These are phyloP conservation scores for Alternaria brassicicola DNA, from an alignment of 2,329 filamentous ascomycete species.

Conservation along the genomic window DNA sequence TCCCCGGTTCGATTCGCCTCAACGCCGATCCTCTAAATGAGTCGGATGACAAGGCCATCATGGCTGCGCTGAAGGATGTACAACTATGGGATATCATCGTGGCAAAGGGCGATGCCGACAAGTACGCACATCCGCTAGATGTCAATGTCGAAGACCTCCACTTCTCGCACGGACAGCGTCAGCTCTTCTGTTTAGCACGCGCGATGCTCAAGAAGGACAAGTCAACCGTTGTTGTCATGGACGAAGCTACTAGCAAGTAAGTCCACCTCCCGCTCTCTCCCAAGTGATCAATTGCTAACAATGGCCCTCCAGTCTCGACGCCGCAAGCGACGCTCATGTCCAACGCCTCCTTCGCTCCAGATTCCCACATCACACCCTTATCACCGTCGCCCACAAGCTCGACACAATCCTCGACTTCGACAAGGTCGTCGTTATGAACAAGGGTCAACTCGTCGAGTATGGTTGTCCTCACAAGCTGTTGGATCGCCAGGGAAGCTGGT, in stretches of 20 bases:
- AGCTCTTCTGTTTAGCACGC: conserved; percentile 67
- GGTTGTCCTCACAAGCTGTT: conserved; percentile 39
- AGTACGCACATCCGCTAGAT: conserved; percentile 42
- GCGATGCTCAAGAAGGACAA: conserved; percentile 57
- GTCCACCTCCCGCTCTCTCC: background rate
- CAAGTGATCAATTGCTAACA: conserved; percentile 3
- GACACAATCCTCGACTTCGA: conserved; percentile 63
- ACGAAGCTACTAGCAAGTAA: conserved; percentile 46
- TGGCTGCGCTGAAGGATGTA: conserved; percentile 55
- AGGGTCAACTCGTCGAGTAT: conserved; percentile 56
- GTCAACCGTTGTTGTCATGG: conserved; percentile 37
- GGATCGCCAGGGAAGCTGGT: conserved; percentile 39
- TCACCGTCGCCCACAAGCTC: conserved; percentile 63
- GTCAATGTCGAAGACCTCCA: conserved; percentile 41
- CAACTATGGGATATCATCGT: conserved; percentile 53
- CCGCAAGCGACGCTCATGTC: conserved; percentile 63
- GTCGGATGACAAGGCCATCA: conserved; percentile 50
- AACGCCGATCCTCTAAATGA: conserved; percentile 56
- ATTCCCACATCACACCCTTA: conserved; percentile 64
- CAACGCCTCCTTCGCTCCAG: conserved; percentile 61
- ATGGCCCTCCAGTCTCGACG: conserved; percentile 56
- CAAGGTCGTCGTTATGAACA: conserved; percentile 58
- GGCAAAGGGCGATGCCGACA: conserved; percentile 35
- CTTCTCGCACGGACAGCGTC: conserved; percentile 61
- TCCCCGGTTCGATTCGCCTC: conserved; percentile 55